Conservation (phyloP, 2,329 filamentous ascomycete species). For the Dothideomycetidae sp. region DNA sequence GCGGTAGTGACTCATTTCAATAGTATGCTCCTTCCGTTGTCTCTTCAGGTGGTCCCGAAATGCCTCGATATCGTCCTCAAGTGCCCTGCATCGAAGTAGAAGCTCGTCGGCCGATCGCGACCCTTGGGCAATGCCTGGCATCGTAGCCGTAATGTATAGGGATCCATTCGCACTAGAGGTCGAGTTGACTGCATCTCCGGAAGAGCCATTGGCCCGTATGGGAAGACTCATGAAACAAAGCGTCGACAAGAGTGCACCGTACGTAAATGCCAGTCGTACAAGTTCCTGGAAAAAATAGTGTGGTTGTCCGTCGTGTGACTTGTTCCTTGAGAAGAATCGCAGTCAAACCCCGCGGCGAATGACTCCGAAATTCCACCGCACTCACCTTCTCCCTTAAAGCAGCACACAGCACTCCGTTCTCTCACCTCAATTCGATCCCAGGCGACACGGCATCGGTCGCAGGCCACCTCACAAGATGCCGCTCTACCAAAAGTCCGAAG, state of each 20-base stretch:
- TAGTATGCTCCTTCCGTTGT: slow-evolving; percentile 23
- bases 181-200: background rate
- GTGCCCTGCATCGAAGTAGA: slow-evolving; percentile 23
- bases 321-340: too few species aligned
- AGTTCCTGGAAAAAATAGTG: too few species aligned
- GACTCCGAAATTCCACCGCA: too few species aligned
- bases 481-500: slow-evolving; percentile 65
- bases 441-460: too few species aligned
- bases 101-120: slow-evolving; percentile 17
- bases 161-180: slow-evolving; percentile 1
- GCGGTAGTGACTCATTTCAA: slow-evolving; percentile 23
- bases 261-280: too few species aligned
- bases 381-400: too few species aligned
- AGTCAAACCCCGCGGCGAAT: too few species aligned
- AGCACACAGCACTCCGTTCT: too few species aligned
- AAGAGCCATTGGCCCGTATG: slow-evolving; percentile 7
- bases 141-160: background rate
- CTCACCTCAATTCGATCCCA: too few species aligned
- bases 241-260: too few species aligned
- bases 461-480: slow-evolving; percentile 56
- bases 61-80: slow-evolving; percentile 29
- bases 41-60: slow-evolving; percentile 24
- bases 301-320: too few species aligned
- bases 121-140: background rate
- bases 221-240: slow-evolving; percentile 8